Evolutionary conservation across 345 rosid species (phyloP).

Genomic region (Sisymbrium irio): DNA sequence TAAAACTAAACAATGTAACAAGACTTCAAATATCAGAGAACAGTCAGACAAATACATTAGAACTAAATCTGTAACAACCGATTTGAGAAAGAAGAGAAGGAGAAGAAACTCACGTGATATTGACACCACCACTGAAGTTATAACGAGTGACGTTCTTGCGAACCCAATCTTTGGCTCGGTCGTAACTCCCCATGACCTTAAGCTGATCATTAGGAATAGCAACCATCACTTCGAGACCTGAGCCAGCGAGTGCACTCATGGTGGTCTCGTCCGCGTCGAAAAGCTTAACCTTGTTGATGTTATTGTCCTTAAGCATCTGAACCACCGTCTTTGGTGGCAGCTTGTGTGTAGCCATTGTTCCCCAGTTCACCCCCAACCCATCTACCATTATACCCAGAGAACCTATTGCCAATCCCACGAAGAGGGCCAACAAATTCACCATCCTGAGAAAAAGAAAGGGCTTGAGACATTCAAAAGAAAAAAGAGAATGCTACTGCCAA

Average conservation of each 20-base stretch:
- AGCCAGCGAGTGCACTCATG: slow-evolving; percentile 72
- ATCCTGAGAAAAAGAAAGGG: slow-evolving; percentile 2
- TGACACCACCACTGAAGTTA: slow-evolving; percentile 71
- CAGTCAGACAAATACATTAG: neutral
- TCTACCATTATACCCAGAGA: slow-evolving; percentile 2
- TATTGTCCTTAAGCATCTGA: slow-evolving; percentile 70
- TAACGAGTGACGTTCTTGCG: slow-evolving; percentile 60
- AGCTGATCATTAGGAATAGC: slow-evolving; percentile 90
- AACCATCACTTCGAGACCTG: slow-evolving; percentile 78
- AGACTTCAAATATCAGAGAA: neutral
- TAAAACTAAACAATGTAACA: neutral
- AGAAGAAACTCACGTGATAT: slow-evolving; percentile 60
- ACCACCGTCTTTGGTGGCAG: slow-evolving; percentile 64
- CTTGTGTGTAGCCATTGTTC: slow-evolving; percentile 69
- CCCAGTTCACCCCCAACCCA: slow-evolving; percentile 89
- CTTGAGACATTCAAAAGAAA: neutral
- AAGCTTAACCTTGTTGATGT: slow-evolving; percentile 75
- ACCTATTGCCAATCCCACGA: neutral
- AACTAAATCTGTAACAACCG: neutral
- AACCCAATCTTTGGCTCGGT: slow-evolving; percentile 67
- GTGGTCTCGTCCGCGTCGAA: slow-evolving; percentile 67
- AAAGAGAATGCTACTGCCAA: neutral
- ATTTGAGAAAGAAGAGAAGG: neutral
- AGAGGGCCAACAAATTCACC: slow-evolving; percentile 5
- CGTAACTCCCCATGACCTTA: slow-evolving; percentile 50